Evolutionary conservation across 202 grass and related monocot species (phyloP).

Genomic region (Brachypodium distachyon): DNA sequence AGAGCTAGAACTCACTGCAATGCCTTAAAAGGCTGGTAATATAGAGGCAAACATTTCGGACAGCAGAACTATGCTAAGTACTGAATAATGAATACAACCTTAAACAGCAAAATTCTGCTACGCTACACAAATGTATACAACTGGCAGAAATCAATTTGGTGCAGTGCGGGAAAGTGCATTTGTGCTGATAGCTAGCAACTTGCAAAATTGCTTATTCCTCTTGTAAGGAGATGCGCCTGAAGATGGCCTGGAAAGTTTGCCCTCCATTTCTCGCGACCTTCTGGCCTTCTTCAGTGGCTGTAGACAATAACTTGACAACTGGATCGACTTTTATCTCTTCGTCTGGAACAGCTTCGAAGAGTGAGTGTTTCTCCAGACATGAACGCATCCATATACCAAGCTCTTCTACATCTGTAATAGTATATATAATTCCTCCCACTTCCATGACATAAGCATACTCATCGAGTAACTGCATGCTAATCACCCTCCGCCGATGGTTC

Average conservation of each 20-base stretch:
- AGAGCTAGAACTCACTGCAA: not conserved
- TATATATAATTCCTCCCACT: conserved; percentile 82
- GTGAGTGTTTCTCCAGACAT: conserved; percentile 73
- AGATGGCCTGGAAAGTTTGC: conserved; percentile 79
- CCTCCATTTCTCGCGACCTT: conserved; percentile 90
- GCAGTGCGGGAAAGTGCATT: not conserved
- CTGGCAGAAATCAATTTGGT: not conserved
- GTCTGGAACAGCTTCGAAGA: conserved; percentile 49
- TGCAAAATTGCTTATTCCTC: conserved; percentile 10
- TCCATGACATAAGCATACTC: conserved; percentile 92
- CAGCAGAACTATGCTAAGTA: not conserved
- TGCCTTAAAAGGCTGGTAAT: not conserved
- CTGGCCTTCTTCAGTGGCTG: conserved; percentile 82
- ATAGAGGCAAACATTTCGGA: not conserved
- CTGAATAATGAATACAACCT: not conserved
- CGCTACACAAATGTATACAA: conserved; percentile 1
- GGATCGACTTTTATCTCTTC: conserved; percentile 56
- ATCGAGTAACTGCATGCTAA: conserved; percentile 78
- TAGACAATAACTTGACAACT: conserved; percentile 63
- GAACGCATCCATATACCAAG: conserved; percentile 81
- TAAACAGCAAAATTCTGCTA: not conserved
- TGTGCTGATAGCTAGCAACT: not conserved
- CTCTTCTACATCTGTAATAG: conserved; percentile 86
- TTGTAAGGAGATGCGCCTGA: conserved; percentile 43
- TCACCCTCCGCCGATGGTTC: conserved; percentile 77